These are phyloP conservation scores for Leptodontidium sp. DNA, from an alignment of 2,329 filamentous ascomycete genomes.

Conservation along the genomic window DNA sequence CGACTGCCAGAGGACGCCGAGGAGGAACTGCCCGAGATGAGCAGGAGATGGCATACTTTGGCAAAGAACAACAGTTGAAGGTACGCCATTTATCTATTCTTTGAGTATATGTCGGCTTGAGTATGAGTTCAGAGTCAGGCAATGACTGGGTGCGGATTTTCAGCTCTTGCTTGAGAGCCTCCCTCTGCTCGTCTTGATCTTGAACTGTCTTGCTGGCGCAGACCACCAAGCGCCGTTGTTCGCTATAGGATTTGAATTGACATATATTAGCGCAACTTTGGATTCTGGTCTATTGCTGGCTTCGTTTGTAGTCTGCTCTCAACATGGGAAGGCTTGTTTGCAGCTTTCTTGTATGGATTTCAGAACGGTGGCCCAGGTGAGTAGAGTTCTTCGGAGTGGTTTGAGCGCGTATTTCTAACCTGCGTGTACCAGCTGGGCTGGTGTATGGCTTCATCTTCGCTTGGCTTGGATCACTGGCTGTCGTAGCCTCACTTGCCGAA, in stretches of 20 bases:
- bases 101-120: not conserved
- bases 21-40: slow-evolving; percentile 37
- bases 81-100: slow-evolving; percentile 12
- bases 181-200: not conserved
- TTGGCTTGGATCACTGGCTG: slow-evolving; percentile 31
- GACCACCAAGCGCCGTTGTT: not conserved
- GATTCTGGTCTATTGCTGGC: slow-evolving; percentile 35
- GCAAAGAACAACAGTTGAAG: slow-evolving; percentile 41
- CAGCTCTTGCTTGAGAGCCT: not conserved
- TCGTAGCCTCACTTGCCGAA: slow-evolving; percentile 35
- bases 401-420: not conserved
- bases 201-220: not conserved
- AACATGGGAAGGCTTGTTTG: slow-evolving; percentile 38
- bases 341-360: slow-evolving; percentile 35
- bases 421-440: slow-evolving; percentile 34
- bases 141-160: not conserved
- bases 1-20: slow-evolving; percentile 37
- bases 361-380: slow-evolving; percentile 36
- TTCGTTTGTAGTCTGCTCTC: slow-evolving; percentile 34
- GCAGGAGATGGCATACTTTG: slow-evolving; percentile 40
- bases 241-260: not conserved
- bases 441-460: slow-evolving; percentile 36
- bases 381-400: not conserved
- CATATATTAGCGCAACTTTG: slow-evolving; percentile 32
- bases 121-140: not conserved